These are phyloP conservation scores for Flammula alnicola DNA, from an alignment of 1,284 basidiomycete genomes.

Conservation along the genomic window DNA sequence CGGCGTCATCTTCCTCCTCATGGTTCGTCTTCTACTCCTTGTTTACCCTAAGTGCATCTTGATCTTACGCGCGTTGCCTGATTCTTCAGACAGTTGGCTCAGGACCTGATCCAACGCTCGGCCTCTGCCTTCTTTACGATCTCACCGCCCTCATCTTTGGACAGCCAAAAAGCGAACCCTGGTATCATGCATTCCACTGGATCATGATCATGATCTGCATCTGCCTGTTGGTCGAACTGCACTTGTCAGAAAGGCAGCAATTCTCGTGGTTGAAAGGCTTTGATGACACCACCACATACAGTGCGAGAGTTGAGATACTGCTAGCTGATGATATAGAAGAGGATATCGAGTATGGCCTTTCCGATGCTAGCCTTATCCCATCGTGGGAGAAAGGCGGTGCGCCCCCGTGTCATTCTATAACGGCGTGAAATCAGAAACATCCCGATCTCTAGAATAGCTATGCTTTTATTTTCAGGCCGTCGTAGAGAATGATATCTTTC, in stretches of 20 bases:
- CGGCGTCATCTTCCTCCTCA: constrained; percentile 31
- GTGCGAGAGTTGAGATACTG: too few relatives aligned
- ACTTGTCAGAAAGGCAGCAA: constrained; percentile 13
- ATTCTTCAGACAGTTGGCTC: constrained; percentile 35
- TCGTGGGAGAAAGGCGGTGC: too few relatives aligned
- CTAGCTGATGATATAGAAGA: constrained; percentile 1
- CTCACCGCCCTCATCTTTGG: constrained; percentile 33
- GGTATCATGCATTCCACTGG: constrained; percentile 26
- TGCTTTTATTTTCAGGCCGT: too few relatives aligned
- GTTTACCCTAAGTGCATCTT: not conserved
- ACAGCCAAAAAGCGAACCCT: constrained; percentile 22
- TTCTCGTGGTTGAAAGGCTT: constrained; percentile 19
- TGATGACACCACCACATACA: not conserved
- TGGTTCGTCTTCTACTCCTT: constrained; percentile 25
- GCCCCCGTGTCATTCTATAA: too few relatives aligned
- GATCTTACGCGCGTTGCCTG: not conserved
- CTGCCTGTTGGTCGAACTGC: constrained; percentile 17
- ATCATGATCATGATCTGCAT: constrained; percentile 17
- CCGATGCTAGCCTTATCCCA: too few relatives aligned
- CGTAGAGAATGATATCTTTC: too few relatives aligned
- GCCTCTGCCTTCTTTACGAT: constrained; percentile 34
- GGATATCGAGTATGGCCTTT: constrained; percentile 5
- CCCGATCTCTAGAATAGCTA: too few relatives aligned
- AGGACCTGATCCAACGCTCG: constrained; percentile 39
- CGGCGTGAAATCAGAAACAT: too few relatives aligned